Percentiles rank a stretch among this genome's conserved stretches.
Conservation (phyloP, 1,284 basidiomycete genomes). For the Irpex lacteus region DNA sequence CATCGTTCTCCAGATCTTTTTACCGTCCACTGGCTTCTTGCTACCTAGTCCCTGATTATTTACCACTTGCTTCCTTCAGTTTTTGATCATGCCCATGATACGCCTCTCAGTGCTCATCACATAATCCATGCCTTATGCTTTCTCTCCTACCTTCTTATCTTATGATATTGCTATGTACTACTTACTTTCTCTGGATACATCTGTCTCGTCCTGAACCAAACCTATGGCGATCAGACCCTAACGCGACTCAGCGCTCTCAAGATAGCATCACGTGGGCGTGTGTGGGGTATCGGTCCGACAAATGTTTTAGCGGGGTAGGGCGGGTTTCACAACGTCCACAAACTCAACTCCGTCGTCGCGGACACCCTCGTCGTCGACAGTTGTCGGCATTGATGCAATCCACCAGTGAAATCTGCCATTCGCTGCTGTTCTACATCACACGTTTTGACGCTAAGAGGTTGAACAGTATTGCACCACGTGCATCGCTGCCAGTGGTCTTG, state of each 20-base stretch:
- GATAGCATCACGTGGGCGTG: neutral
- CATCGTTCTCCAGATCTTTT: too few relatives aligned
- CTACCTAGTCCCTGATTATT: too few relatives aligned
- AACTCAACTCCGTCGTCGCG: neutral
- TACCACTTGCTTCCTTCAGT: too few relatives aligned
- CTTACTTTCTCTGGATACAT: too few relatives aligned
- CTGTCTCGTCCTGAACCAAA: too few relatives aligned
- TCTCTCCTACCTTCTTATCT: too few relatives aligned
- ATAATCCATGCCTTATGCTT: too few relatives aligned
- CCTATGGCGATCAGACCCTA: neutral
- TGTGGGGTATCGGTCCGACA: neutral
- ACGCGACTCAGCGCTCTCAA: neutral
- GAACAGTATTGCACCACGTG: neutral
- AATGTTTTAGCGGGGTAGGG: neutral
- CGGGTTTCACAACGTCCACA: neutral
- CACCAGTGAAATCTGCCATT: neutral
- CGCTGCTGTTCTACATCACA: neutral
- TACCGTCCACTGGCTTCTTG: too few relatives aligned
- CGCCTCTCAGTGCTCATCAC: too few relatives aligned
- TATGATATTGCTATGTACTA: too few relatives aligned
- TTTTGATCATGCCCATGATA: too few relatives aligned
- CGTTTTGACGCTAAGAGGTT: neutral
- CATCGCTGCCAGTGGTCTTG: neutral
- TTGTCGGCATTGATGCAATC: neutral
- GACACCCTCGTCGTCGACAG: neutral